Percentiles rank a stretch among this genome's conserved stretches.
These are phyloP conservation scores for Aphanomyces astaci DNA, from an alignment of 352 stramenopile species.

Conservation along the genomic window DNA sequence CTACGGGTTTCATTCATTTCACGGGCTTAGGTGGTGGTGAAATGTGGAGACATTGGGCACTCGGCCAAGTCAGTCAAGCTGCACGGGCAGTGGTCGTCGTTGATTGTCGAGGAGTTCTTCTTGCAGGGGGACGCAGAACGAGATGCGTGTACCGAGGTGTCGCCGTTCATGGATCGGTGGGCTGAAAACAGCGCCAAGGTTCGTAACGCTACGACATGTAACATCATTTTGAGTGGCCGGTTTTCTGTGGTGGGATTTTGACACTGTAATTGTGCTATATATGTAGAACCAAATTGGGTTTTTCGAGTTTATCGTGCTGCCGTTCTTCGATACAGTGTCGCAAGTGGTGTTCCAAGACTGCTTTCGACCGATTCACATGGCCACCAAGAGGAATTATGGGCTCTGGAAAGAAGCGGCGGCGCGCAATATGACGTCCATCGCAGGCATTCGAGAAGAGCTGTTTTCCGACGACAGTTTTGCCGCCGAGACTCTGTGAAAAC, in stretches of 20 bases:
- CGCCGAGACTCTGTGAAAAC: not conserved
- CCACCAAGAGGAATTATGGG: slow-evolving; percentile 19
- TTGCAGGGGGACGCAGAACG: slow-evolving; percentile 66
- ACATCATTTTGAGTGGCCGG: not conserved
- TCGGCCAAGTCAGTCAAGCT: slow-evolving; percentile 37
- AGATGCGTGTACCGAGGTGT: slow-evolving; percentile 34
- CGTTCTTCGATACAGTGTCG: slow-evolving; percentile 23
- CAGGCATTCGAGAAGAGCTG: slow-evolving; percentile 8
- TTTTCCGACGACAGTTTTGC: slow-evolving; percentile 10
- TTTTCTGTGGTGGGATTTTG: not conserved
- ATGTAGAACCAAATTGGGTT: slow-evolving; percentile 25
- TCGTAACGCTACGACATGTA: not conserved
- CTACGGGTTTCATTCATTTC: slow-evolving; percentile 12
- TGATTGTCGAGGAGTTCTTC: slow-evolving; percentile 69
- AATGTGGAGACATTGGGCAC: slow-evolving; percentile 63
- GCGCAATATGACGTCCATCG: slow-evolving; percentile 15
- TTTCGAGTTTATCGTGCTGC: slow-evolving; percentile 24
- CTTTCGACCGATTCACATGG: slow-evolving; percentile 17
- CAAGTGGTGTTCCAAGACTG: slow-evolving; percentile 20
- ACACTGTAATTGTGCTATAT: too few species aligned
- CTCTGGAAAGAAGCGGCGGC: slow-evolving; percentile 18
- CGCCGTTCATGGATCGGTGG: slow-evolving; percentile 46
- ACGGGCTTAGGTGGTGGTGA: slow-evolving; percentile 24
- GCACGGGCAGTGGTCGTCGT: slow-evolving; percentile 47
- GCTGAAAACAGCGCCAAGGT: slow-evolving; percentile 25